phyloP scores from a whole-genome alignment of 2,329 filamentous ascomycete species.

The Cyphellophora attinorum region DNA sequence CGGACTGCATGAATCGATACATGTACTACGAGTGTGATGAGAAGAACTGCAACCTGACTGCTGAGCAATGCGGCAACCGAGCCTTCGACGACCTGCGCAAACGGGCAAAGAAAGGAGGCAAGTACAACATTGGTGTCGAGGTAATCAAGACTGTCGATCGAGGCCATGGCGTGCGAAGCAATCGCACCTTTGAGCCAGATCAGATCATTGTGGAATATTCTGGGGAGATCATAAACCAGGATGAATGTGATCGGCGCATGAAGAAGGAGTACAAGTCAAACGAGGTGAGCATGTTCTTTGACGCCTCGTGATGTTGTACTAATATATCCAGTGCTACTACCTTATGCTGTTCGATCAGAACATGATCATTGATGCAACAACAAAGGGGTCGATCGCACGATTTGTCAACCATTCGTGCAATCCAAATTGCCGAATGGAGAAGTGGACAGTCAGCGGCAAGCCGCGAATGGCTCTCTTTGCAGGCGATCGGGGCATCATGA shows the following conservation, averaged over 20 bases:
- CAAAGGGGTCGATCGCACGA: conserved; percentile 81
- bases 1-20: conserved; percentile 85
- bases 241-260: conserved; percentile 89
- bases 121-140: conserved; percentile 87
- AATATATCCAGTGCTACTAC: conserved; percentile 68
- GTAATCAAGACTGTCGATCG: conserved; percentile 83
- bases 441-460: conserved; percentile 89
- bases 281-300: conserved; percentile 50
- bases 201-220: conserved; percentile 99
- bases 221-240: conserved; percentile 92
- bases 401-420: conserved; percentile 98
- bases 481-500: conserved; percentile 79
- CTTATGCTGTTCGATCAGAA: conserved; percentile 98
- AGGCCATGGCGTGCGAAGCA: conserved; percentile 85
- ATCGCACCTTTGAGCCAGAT: conserved; percentile 73
- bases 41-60: conserved; percentile 72
- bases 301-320: conserved; percentile 12
- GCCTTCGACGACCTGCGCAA: conserved; percentile 72
- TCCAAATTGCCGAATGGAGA: conserved; percentile 95
- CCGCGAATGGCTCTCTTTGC: conserved; percentile 96
- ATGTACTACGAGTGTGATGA: conserved; percentile 97
- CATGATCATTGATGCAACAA: conserved; percentile 83
- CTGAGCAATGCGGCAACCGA: conserved; percentile 71
- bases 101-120: conserved; percentile 67
- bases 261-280: conserved; percentile 88